Base-by-base conservation (phyloP, 2,329 filamentous ascomycete genomes). In the Botrytis porri region DNA sequence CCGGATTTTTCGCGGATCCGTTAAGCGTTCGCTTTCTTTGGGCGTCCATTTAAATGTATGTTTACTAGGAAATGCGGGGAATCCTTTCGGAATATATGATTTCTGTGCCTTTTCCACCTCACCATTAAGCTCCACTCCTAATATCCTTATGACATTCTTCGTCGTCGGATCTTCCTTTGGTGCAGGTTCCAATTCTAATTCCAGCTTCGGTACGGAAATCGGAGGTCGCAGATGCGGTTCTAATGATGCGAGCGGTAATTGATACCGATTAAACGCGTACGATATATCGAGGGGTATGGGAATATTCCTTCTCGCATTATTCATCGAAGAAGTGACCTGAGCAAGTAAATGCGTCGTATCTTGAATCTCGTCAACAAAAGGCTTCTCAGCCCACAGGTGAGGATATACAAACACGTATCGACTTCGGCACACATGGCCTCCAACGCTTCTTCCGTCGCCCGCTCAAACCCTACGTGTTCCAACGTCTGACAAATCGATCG, bases 41-140 rank as follows among this genome's bases (percentile, higher is more conserved):
- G 86, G 86, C 0, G 89, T 91, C 77, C 86, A 88, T 57, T 85
- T 86, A 81, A 90, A 91, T 5, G 89, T 91, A 77, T 91, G 88
- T 63, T 87, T 87, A 79, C 88, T 90, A 0, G 89, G 89, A 74
- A 91, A 91, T 16, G 86, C 84, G 0, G 89, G 89, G 69, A 91
- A 89, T 0, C 84, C 84, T 51, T 82, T 81, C 0, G 89, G 89
- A 18, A 91, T 89, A 80, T 88, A 90, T 37, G 80, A 72, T 77
- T 86, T 87, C 20, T 83, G 80, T 14, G 86, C 84, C 77, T 89
- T 90, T 75, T 91, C 89, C 1, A 82, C 77, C 73, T 85, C 84
- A 54, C 89, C 89, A 73, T 88, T 89, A 3, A 91, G 82, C 71
- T 90, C 88, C 7, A 84, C 80, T 37, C 86, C 86, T 14, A 85